These are phyloP conservation scores for Kwoniella botswanensis DNA, from an alignment of 768 basidiomycete species.

Conservation along the genomic window DNA sequence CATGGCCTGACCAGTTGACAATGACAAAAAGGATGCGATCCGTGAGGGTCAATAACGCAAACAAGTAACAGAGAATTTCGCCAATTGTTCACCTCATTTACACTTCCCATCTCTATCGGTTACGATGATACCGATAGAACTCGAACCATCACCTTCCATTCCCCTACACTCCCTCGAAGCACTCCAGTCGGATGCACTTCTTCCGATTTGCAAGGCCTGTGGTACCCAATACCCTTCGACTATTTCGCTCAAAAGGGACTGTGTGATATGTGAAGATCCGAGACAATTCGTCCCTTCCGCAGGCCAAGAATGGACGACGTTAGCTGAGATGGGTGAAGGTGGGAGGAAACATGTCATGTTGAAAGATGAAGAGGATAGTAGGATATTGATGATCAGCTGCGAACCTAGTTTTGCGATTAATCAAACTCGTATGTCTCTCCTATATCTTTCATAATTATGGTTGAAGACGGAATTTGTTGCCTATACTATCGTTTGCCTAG, in stretches of 20 bases:
- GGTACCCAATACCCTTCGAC: slow-evolving; percentile 50
- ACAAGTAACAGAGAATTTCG: too few relatives aligned
- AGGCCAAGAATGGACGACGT: slow-evolving; percentile 52
- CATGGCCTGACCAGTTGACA: too few relatives aligned
- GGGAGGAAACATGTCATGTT: slow-evolving; percentile 36
- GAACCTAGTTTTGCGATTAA: slow-evolving; percentile 53
- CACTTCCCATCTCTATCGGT: not conserved
- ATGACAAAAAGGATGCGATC: too few relatives aligned
- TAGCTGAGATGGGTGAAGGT: slow-evolving; percentile 33
- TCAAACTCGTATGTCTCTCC: slow-evolving; percentile 50
- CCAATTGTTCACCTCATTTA: not conserved
- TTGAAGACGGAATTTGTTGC: not conserved
- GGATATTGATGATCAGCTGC: slow-evolving; percentile 45
- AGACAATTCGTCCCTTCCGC: slow-evolving; percentile 50
- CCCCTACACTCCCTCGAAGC: slow-evolving; percentile 34
- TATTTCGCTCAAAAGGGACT: not conserved
- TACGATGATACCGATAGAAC: slow-evolving; percentile 3
- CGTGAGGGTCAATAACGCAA: too few relatives aligned
- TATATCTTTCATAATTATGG: not conserved
- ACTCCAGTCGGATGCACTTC: slow-evolving; percentile 39
- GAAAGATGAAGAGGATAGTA: slow-evolving; percentile 45
- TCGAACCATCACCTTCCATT: slow-evolving; percentile 27
- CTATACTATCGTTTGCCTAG: too few relatives aligned
- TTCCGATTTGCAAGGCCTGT: slow-evolving; percentile 54
- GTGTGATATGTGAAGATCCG: slow-evolving; percentile 47